phyloP scores from a whole-genome alignment of 2,329 filamentous ascomycete genomes.

The Phaeosphaeria sp. region DNA sequence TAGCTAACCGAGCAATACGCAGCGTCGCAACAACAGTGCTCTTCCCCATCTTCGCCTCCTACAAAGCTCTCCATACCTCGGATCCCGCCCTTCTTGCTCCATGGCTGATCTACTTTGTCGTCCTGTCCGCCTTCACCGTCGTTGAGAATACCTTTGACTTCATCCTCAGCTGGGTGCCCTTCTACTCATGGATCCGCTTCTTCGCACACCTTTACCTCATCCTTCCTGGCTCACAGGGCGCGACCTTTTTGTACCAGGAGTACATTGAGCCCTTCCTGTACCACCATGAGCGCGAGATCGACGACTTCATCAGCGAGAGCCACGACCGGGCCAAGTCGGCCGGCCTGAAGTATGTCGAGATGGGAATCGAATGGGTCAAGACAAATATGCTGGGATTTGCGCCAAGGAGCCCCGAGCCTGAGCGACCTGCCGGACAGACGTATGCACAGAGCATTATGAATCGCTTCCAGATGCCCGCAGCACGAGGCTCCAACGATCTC shows the following conservation, averaged over 20 bases:
- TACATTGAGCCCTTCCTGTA: slow-evolving; percentile 88
- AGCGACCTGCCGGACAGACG: slow-evolving; percentile 55
- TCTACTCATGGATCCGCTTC: slow-evolving; percentile 91
- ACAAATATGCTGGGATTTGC: slow-evolving; percentile 81
- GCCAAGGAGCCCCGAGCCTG: slow-evolving; percentile 53
- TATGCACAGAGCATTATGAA: slow-evolving; percentile 86
- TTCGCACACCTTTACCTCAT: slow-evolving; percentile 91
- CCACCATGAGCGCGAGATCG: slow-evolving; percentile 86
- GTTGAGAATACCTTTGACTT: slow-evolving; percentile 88
- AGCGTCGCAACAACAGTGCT: slow-evolving; percentile 74
- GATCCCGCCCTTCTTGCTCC: slow-evolving; percentile 88
- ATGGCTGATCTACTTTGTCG: slow-evolving; percentile 99
- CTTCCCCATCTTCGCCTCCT: slow-evolving; percentile 95
- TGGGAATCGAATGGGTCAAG: slow-evolving; percentile 64
- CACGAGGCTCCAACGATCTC: slow-evolving; percentile 72
- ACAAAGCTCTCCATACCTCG: slow-evolving; percentile 93
- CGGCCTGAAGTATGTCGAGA: slow-evolving; percentile 66
- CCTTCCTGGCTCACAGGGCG: slow-evolving; percentile 95
- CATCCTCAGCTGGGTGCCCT: slow-evolving; percentile 88
- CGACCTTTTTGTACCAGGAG: slow-evolving; percentile 81
- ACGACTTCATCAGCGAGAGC: slow-evolving; percentile 81
- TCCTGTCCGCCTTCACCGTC: slow-evolving; percentile 80
- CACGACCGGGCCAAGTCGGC: slow-evolving; percentile 80
- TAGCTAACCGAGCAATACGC: slow-evolving; percentile 20
- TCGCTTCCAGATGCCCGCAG: slow-evolving; percentile 81